phyloP scores from a whole-genome alignment of 2,329 filamentous ascomycete genomes.

The Thielaviopsis populi region DNA sequence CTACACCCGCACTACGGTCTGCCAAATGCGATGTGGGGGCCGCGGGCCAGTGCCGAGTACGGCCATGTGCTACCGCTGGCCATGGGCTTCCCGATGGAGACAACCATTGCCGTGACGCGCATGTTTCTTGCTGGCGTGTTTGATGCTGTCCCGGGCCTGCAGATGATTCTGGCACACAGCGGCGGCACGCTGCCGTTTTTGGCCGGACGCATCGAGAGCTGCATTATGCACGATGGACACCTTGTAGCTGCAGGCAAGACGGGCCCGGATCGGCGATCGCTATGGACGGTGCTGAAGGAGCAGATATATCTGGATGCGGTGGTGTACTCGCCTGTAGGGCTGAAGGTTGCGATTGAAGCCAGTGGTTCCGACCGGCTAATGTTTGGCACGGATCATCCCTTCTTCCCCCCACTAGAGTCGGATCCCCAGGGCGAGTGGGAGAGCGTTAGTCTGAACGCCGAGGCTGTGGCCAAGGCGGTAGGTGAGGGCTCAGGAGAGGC shows the following conservation, averaged over 20 bases:
- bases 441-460: conserved; percentile 42
- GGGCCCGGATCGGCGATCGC: conserved; percentile 31
- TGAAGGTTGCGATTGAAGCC: conserved; percentile 55
- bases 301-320: conserved; percentile 85
- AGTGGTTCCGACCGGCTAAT: conserved; percentile 54
- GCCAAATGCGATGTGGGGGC: conserved; percentile 64
- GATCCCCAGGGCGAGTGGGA: conserved; percentile 53
- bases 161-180: conserved; percentile 71
- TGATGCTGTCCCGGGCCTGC: conserved; percentile 53
- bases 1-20: conserved; percentile 87
- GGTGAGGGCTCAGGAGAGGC: conserved; percentile 31
- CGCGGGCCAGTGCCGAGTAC: conserved; percentile 50
- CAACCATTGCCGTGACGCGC: conserved; percentile 72
- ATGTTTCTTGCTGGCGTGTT: conserved; percentile 84
- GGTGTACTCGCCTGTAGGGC: conserved; percentile 59
- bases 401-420: conserved; percentile 59
- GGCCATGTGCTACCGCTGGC: conserved; percentile 79
- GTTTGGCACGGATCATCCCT: conserved; percentile 74
- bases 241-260: conserved; percentile 49
- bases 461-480: conserved; percentile 40
- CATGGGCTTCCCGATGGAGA: conserved; percentile 81
- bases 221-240: conserved; percentile 67
- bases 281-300: conserved; percentile 44
- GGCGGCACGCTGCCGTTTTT: conserved; percentile 81
- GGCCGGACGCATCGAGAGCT: conserved; percentile 77